These are phyloP conservation scores for Trifolium pratense DNA, from an alignment of 306 rosid species.

Conservation along the genomic window DNA sequence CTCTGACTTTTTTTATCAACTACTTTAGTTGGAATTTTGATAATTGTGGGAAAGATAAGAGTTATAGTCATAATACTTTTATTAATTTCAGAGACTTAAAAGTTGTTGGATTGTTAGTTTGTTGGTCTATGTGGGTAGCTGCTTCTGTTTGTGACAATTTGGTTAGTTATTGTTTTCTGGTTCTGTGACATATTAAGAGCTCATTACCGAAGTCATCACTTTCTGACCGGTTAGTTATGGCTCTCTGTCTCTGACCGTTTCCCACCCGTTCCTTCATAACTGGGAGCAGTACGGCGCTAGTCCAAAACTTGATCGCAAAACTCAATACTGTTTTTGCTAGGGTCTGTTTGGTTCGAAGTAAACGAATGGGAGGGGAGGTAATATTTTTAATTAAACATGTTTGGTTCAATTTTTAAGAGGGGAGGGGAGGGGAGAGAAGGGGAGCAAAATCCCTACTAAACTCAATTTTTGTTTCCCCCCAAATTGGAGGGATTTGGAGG, in stretches of 20 bases:
- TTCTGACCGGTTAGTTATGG: not conserved
- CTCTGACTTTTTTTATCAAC: conserved; percentile 3
- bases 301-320: not conserved
- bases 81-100: conserved; percentile 4
- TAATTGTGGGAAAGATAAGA: conserved; percentile 13
- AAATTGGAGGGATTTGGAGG: no score
- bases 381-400: no score
- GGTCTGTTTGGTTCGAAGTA: no score
- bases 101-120: conserved; percentile 7
- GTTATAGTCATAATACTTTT: not conserved
- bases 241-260: not conserved
- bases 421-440: no score
- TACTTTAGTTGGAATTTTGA: conserved; percentile 11
- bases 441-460: no score
- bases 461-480: no score
- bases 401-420: no score
- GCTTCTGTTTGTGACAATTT: not conserved
- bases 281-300: not conserved
- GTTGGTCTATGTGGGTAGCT: conserved; percentile 11
- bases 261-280: not conserved
- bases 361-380: no score
- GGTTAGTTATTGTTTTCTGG: conserved; percentile 8
- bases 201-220: not conserved
- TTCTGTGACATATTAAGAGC: not conserved
- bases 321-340: conserved; percentile 1